These are phyloP conservation scores for Boletus rex-veris DNA, from an alignment of 768 basidiomycete genomes.

Conservation along the genomic window DNA sequence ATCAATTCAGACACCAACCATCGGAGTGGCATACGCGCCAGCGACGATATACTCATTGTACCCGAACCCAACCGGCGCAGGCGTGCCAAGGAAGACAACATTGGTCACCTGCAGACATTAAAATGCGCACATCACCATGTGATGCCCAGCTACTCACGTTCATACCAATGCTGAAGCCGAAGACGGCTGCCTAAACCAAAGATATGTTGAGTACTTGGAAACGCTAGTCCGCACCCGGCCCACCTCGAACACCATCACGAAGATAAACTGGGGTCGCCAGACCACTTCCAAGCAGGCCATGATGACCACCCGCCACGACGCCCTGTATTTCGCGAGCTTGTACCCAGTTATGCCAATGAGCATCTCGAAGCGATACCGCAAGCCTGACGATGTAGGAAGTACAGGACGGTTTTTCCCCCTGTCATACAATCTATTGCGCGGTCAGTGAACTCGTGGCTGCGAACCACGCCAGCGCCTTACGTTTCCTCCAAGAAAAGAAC, in stretches of 20 bases:
- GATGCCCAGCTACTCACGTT: slow-evolving; percentile 29
- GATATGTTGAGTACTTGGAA: not conserved
- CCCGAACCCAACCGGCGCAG: slow-evolving; percentile 46
- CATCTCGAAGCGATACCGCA: slow-evolving; percentile 43
- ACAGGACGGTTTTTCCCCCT: slow-evolving; percentile 37
- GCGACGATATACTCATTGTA: slow-evolving; percentile 40
- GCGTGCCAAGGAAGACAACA: slow-evolving; percentile 49
- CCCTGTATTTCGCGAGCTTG: slow-evolving; percentile 44
- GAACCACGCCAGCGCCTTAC: slow-evolving; percentile 24
- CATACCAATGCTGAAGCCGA: slow-evolving; percentile 49
- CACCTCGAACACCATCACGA: slow-evolving; percentile 40
- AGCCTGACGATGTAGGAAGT: slow-evolving; percentile 23
- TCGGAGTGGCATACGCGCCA: slow-evolving; percentile 43
- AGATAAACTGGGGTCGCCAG: slow-evolving; percentile 49
- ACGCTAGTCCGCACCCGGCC: not conserved
- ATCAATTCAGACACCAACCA: slow-evolving; percentile 28
- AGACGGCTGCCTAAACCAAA: slow-evolving; percentile 35
- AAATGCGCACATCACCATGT: not conserved
- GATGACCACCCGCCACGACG: slow-evolving; percentile 36
- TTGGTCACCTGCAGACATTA: slow-evolving; percentile 43
- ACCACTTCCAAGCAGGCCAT: slow-evolving; percentile 37
- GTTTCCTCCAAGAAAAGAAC: slow-evolving; percentile 49
- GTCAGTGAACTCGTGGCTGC: not conserved
- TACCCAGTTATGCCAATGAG: slow-evolving; percentile 47
- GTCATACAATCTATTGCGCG: slow-evolving; percentile 43